phyloP scores from a whole-genome alignment of 2,329 filamentous ascomycete genomes.

The Exophiala sideris region DNA sequence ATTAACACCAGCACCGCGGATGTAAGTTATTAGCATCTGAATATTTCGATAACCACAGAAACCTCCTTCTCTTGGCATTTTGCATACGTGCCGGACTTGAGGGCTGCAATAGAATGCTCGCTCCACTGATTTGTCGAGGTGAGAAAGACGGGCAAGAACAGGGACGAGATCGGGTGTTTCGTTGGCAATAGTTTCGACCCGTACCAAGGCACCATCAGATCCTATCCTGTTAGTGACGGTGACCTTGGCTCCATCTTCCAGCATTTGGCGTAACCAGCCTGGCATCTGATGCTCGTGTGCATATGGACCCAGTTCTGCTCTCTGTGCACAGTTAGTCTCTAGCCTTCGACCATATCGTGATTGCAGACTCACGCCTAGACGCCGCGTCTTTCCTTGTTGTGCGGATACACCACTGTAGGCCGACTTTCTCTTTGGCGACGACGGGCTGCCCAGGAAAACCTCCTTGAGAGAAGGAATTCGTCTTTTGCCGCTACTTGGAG shows the following conservation, averaged over 20 bases:
- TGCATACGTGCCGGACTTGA: constrained; percentile 73
- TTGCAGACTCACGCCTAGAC: constrained; percentile 18
- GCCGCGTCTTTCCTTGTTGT: constrained; percentile 32
- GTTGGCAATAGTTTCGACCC: constrained; percentile 46
- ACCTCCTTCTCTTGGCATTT: constrained; percentile 75
- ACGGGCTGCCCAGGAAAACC: constrained; percentile 23
- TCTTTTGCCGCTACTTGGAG: constrained; percentile 18
- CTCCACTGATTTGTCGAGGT: constrained; percentile 61
- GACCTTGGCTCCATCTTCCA: constrained; percentile 58
- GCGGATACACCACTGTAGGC: constrained; percentile 27
- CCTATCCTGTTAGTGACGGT: constrained; percentile 52
- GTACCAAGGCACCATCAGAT: constrained; percentile 42
- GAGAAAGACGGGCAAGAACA: constrained; percentile 60
- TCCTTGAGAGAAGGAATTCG: constrained; percentile 26
- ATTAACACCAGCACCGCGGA: constrained; percentile 57
- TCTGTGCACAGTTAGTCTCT: constrained; percentile 32
- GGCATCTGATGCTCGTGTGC: constrained; percentile 75
- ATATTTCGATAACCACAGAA: constrained; percentile 97
- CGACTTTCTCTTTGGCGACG: constrained; percentile 17
- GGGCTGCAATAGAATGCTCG: constrained; percentile 78
- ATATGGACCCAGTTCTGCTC: constrained; percentile 65
- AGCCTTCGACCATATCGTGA: neutral
- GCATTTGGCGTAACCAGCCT: constrained; percentile 59
- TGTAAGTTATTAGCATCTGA: constrained; percentile 81
- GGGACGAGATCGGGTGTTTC: constrained; percentile 56